phyloP scores from a whole-genome alignment of 305 asterid species.

The Nicotiana rustica region DNA sequence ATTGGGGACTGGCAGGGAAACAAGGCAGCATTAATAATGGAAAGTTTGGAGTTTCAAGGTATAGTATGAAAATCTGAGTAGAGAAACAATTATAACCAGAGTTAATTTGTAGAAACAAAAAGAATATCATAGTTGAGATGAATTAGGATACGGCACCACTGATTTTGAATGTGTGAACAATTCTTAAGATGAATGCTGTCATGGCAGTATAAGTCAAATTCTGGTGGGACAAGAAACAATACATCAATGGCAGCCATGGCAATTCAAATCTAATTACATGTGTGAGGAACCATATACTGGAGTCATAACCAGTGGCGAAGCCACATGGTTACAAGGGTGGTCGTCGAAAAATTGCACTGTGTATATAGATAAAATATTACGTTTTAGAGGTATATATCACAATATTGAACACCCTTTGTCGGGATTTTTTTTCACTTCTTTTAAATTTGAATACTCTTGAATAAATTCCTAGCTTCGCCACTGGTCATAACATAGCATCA shows the following conservation, averaged over 20 bases:
- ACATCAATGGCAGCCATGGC: background rate
- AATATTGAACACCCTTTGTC: too few species aligned
- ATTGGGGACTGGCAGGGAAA: background rate
- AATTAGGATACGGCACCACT: background rate
- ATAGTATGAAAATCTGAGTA: background rate
- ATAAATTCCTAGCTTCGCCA: too few species aligned
- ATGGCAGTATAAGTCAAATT: conserved; percentile 8
- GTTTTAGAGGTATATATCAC: too few species aligned
- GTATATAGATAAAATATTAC: too few species aligned
- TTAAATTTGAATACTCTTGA: too few species aligned
- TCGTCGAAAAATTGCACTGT: too few species aligned
- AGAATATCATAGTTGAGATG: conserved; percentile 16
- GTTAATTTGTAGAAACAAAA: background rate
- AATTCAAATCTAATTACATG: conserved; percentile 1
- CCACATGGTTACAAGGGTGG: too few species aligned
- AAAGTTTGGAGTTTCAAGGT: background rate
- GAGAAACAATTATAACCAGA: too few species aligned
- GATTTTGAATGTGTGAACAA: background rate
- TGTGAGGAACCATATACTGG: conserved; percentile 7
- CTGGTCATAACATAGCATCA: background rate
- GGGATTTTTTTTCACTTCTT: too few species aligned
- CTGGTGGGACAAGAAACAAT: conserved; percentile 15
- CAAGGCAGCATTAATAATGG: conserved; percentile 14
- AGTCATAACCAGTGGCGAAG: background rate
- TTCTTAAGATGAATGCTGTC: conserved; percentile 21